phyloP scores from a whole-genome alignment of 2,329 filamentous ascomycete genomes.

The Colletotrichum cordylinicola region DNA sequence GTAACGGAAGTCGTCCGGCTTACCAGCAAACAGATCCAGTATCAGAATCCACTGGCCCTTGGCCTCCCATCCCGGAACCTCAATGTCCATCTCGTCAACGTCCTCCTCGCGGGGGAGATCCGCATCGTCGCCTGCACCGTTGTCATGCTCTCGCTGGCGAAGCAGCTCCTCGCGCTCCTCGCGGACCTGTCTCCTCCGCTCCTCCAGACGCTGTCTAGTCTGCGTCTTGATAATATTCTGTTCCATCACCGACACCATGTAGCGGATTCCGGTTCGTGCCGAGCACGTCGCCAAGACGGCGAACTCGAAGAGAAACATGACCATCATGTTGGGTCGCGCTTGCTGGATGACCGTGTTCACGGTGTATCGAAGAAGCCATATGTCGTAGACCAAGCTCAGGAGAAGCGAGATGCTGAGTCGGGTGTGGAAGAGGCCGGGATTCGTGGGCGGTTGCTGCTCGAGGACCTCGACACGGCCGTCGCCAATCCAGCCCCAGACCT shows the following conservation, averaged over 20 bases:
- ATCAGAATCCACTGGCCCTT: constrained; percentile 94
- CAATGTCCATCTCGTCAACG: constrained; percentile 91
- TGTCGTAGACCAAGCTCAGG: constrained; percentile 80
- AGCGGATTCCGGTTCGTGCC: constrained; percentile 78
- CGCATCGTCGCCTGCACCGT: constrained; percentile 49
- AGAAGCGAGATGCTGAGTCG: constrained; percentile 80
- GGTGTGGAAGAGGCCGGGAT: constrained; percentile 86
- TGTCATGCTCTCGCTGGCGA: constrained; percentile 51
- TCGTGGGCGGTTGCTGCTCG: constrained; percentile 92
- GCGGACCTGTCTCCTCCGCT: constrained; percentile 72
- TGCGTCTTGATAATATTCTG: constrained; percentile 77
- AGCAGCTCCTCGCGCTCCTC: constrained; percentile 60
- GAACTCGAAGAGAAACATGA: constrained; percentile 99
- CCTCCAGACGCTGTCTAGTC: constrained; percentile 70
- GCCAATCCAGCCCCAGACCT: constrained; percentile 98
- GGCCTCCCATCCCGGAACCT: constrained; percentile 94
- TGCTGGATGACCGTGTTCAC: constrained; percentile 84
- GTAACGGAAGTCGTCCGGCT: constrained; percentile 29
- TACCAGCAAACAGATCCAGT: constrained; percentile 83
- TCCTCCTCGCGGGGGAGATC: constrained; percentile 72
- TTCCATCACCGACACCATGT: constrained; percentile 80
- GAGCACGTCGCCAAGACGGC: constrained; percentile 85
- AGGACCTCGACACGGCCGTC: constrained; percentile 93
- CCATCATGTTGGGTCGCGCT: constrained; percentile 97
- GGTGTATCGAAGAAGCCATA: constrained; percentile 81